These are phyloP conservation scores for Agaricus bisporus DNA, from an alignment of 768 basidiomycete genomes.

Conservation along the genomic window DNA sequence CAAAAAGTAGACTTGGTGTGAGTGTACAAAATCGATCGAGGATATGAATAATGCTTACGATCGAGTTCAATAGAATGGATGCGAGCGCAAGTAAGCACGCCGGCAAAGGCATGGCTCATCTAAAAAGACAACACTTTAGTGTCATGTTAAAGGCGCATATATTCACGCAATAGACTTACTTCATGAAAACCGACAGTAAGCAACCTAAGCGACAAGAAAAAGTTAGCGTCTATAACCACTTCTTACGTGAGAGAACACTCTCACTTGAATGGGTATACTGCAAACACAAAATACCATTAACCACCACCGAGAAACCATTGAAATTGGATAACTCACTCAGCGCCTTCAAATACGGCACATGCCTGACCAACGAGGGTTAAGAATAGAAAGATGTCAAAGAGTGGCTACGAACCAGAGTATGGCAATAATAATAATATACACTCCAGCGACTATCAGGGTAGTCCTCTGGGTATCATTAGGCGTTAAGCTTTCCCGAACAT, in stretches of 20 bases:
- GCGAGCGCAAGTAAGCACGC: conserved; percentile 77
- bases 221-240: not conserved
- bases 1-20: not conserved
- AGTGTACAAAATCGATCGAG: not conserved
- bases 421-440: conserved; percentile 69
- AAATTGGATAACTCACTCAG: conserved; percentile 51
- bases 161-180: conserved; percentile 29
- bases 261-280: conserved; percentile 92
- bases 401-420: conserved; percentile 60
- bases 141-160: not conserved
- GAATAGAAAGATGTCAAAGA: not conserved
- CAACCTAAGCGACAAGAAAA: conserved; percentile 37
- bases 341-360: conserved; percentile 64
- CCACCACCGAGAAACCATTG: not conserved
- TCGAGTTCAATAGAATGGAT: conserved; percentile 85
- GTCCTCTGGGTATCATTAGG: conserved; percentile 69
- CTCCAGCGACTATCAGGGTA: conserved; percentile 76
- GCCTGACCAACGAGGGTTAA: conserved; percentile 37
- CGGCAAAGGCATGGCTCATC: conserved; percentile 85
- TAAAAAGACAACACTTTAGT: conserved; percentile 19
- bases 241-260: conserved; percentile 17
- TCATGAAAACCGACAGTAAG: conserved; percentile 89
- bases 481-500: conserved; percentile 40
- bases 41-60: conserved; percentile 43
- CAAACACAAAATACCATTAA: not conserved